Percentiles rank a stretch among this genome's conserved stretches.
These are phyloP conservation scores for Carex littledalei DNA, from an alignment of 176 grass and related monocot species.

Conservation along the genomic window DNA sequence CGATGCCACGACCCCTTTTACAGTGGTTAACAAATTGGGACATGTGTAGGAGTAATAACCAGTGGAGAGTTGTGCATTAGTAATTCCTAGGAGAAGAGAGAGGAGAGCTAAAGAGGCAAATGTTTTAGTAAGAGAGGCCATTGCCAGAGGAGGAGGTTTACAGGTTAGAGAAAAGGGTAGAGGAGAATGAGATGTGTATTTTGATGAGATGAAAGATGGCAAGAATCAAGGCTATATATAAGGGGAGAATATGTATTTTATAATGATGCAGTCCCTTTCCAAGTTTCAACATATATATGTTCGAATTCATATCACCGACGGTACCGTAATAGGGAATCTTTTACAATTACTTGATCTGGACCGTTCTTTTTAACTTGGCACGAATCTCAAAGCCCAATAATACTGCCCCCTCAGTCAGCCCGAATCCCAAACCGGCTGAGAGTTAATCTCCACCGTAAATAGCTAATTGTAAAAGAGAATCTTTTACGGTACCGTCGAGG, in stretches of 20 bases:
- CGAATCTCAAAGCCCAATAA: too few species aligned
- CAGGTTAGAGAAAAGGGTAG: background rate
- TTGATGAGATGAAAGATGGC: slow-evolving; percentile 9
- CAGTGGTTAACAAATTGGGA: slow-evolving; percentile 39
- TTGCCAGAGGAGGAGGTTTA: background rate
- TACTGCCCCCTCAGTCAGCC: too few species aligned
- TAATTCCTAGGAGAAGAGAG: background rate
- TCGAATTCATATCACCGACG: too few species aligned
- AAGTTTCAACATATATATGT: slow-evolving; percentile 2
- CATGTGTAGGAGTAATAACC: slow-evolving; percentile 61
- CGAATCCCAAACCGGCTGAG: too few species aligned
- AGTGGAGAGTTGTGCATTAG: slow-evolving; percentile 7
- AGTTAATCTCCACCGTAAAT: too few species aligned
- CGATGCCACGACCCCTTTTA: slow-evolving; percentile 30
- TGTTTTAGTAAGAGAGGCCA: slow-evolving; percentile 1
- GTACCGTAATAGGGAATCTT: too few species aligned
- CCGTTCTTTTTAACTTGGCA: too few species aligned
- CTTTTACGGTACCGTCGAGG: too few species aligned
- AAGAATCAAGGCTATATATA: slow-evolving; percentile 17
- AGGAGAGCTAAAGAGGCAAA: background rate
- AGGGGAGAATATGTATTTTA: background rate
- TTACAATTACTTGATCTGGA: too few species aligned
- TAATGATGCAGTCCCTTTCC: background rate
- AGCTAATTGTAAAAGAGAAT: too few species aligned
- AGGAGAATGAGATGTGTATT: background rate